Evolutionary conservation across 2,329 filamentous ascomycete species (phyloP), one percentile per base, ranked within the genome.

Genomic region (Aspergillus sp.): DNA sequence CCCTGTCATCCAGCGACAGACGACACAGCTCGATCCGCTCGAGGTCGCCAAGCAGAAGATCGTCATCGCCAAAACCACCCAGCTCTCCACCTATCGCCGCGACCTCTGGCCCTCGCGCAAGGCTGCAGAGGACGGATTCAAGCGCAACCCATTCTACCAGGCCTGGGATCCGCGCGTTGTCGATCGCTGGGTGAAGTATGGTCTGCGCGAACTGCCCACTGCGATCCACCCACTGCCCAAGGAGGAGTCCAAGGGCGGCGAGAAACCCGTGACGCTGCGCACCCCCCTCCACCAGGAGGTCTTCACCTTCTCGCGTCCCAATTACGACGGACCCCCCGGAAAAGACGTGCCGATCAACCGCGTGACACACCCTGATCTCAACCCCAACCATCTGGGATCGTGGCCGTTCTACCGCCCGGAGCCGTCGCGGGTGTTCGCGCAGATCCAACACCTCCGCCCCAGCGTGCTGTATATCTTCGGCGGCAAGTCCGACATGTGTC

Each of bases 231-330:
- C 67, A 4, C 57, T 69, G 4, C 56, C 64, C 10, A 53, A 60
- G 36, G 54, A 61, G 23, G 25, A 44, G 19, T 38, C 45, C 21
- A 52, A 52, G 19, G 45, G 55, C 32, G 44, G 40, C 21, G 54
- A 62, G 14, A 60, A 84, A 0, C 71, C 81, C 0, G 87, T 91
- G 1, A 93, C 90, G 0, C 78, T 79, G 2, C 82, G 83, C 2
- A 97, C 93, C 0, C 87, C 90, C 0, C 91, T 92, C 63, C 88
- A 96, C 69, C 90, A 96, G 67, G 91, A 96, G 75, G 88, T 94
- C 51, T 78, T 78, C 54, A 78, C 76, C 13, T 79, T 77, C 62
- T 68, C 73, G 3, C 70, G 76, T 4, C 75, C 76, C 11, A 78
- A 75, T 48, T 78, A 75, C 55, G 86, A 88, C 5, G 89, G 89